phyloP scores from a whole-genome alignment of 2,329 filamentous ascomycete species.

The Colletotrichum limetticola region DNA sequence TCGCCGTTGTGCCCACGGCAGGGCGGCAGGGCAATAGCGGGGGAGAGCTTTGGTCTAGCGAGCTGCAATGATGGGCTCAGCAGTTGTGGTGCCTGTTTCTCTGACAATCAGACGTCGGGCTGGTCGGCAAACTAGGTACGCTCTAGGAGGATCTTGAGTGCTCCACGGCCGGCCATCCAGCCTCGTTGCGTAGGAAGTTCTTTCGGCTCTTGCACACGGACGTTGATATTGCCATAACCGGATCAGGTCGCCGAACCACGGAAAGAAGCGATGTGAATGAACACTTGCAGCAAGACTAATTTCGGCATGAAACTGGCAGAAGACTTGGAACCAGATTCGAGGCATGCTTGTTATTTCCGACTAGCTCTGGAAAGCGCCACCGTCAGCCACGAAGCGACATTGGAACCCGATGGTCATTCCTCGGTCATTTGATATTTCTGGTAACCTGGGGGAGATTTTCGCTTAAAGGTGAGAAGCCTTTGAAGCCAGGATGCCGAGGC shows the following conservation, averaged over 20 bases:
- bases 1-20: slow-evolving; percentile 9
- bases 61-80: neutral
- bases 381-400: slow-evolving; percentile 11
- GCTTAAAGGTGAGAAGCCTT: neutral
- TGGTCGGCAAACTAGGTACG: neutral
- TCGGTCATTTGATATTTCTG: neutral
- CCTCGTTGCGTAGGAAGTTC: neutral
- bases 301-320: slow-evolving; percentile 14
- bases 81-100: slow-evolving; percentile 16
- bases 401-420: neutral
- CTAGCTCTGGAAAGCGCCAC: neutral
- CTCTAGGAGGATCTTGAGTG: neutral
- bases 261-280: neutral
- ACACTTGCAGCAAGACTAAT: neutral
- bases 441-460: neutral
- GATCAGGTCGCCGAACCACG: slow-evolving; percentile 15
- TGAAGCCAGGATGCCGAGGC: neutral
- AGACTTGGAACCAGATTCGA: slow-evolving; percentile 1
- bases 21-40: neutral
- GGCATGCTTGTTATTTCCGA: neutral
- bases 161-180: neutral
- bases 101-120: neutral
- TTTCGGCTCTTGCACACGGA: neutral
- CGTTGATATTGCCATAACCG: neutral
- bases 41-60: neutral